Percentiles rank a stretch among this genome's conserved stretches.
Conservation (phyloP, 2,329 filamentous ascomycete species). For the Verticillium dahliae region DNA sequence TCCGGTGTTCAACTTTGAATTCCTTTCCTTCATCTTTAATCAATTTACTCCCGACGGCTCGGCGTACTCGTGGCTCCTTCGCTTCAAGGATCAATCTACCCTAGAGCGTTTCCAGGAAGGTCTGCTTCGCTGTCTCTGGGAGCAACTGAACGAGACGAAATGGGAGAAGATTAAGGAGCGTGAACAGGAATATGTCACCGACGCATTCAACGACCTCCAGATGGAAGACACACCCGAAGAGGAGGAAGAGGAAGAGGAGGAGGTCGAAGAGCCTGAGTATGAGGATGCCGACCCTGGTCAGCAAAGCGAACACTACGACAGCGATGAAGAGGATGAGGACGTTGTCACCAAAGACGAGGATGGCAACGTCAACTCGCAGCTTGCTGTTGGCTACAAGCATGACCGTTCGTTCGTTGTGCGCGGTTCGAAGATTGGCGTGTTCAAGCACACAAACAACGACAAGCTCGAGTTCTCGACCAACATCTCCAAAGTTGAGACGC, state of each 20-base stretch:
- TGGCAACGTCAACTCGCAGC: conserved; percentile 82
- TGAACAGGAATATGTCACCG: conserved; percentile 88
- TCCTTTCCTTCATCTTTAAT: conserved; percentile 98
- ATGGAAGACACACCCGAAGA: conserved; percentile 67
- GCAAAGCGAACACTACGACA: conserved; percentile 62
- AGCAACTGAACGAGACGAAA: conserved; percentile 88
- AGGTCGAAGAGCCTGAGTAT: conserved; percentile 45
- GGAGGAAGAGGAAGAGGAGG: conserved; percentile 39
- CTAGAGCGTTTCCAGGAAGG: conserved; percentile 88
- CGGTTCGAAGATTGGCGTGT: conserved; percentile 96
- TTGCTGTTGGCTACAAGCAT: conserved; percentile 95
- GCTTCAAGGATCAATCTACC: conserved; percentile 77
- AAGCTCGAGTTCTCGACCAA: conserved; percentile 94
- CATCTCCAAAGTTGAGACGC: conserved; percentile 91
- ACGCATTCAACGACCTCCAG: conserved; percentile 89
- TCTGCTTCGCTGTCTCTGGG: conserved; percentile 93
- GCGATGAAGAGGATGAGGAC: conserved; percentile 74
- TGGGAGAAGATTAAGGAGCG: conserved; percentile 91
- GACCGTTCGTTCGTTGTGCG: conserved; percentile 96
- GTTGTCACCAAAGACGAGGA: conserved; percentile 61
- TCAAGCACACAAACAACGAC: conserved; percentile 92
- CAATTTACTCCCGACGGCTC: conserved; percentile 84
- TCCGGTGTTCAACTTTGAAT: conserved; percentile 96
- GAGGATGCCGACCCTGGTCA: conserved; percentile 58
- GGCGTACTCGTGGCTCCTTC: conserved; percentile 90